These are phyloP conservation scores for Parascedosporium putredinis DNA, from an alignment of 2,329 filamentous ascomycete genomes.

Conservation along the genomic window DNA sequence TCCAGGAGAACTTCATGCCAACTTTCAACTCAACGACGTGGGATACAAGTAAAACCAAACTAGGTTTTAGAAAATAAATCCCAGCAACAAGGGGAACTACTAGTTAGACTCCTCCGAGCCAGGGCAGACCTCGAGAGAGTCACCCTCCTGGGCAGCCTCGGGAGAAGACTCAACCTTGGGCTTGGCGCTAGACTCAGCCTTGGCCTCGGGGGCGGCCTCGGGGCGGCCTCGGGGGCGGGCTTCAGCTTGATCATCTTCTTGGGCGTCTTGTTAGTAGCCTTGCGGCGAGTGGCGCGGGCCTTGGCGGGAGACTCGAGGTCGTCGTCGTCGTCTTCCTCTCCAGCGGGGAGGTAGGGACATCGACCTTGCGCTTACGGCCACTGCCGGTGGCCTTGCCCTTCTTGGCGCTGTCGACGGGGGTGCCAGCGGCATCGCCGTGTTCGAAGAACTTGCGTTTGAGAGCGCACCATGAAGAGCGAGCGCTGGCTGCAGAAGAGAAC, in stretches of 20 bases:
- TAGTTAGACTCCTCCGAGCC: too few species aligned
- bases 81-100: too few species aligned
- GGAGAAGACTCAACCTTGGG: not conserved
- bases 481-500: not conserved
- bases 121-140: not conserved
- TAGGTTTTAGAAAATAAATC: too few species aligned
- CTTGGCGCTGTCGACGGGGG: not conserved
- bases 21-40: too few species aligned
- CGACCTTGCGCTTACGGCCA: not conserved
- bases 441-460: slow-evolving; percentile 1
- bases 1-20: too few species aligned
- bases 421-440: not conserved
- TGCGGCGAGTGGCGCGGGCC: not conserved
- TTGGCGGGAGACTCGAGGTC: not conserved
- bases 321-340: not conserved
- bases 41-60: too few species aligned
- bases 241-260: not conserved
- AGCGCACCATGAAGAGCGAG: not conserved
- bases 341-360: not conserved
- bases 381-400: not conserved
- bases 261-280: not conserved
- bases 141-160: not conserved
- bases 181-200: not conserved
- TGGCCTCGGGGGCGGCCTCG: not conserved
- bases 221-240: not conserved